These are phyloP conservation scores for Botrytis squamosa DNA, from an alignment of 2,329 filamentous ascomycete genomes.

Conservation along the genomic window DNA sequence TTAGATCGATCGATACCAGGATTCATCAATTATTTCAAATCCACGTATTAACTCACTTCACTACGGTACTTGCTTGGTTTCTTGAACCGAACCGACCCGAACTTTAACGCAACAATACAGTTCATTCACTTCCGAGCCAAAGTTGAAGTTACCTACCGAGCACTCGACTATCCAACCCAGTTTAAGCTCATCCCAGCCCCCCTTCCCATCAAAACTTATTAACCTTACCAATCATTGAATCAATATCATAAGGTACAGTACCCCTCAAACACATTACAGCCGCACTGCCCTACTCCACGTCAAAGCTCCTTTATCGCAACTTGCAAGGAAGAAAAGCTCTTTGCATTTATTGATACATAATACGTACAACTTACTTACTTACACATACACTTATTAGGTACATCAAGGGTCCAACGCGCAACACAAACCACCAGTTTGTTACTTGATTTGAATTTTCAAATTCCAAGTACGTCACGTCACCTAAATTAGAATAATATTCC, in stretches of 20 bases:
- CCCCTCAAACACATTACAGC: slow-evolving; percentile 6
- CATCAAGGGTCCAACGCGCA: slow-evolving; percentile 4
- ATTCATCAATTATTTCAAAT: not conserved
- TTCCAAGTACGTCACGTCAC: slow-evolving; percentile 30
- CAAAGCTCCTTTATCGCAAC: slow-evolving; percentile 12
- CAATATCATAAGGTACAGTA: not conserved
- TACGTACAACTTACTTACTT: slow-evolving; percentile 2
- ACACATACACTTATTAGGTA: slow-evolving; percentile 3
- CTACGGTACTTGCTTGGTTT: not conserved
- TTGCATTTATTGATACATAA: slow-evolving; percentile 6
- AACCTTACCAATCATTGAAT: slow-evolving; percentile 1
- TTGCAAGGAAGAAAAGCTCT: not conserved
- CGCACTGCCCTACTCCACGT: slow-evolving; percentile 8
- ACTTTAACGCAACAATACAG: not conserved
- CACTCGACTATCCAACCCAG: not conserved
- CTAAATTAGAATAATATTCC: slow-evolving; percentile 15
- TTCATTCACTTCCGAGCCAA: not conserved
- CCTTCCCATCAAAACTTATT: not conserved
- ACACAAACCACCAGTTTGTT: slow-evolving; percentile 15
- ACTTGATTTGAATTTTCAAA: slow-evolving; percentile 9
- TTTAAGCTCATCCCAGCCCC: slow-evolving; percentile 1
- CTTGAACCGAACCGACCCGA: not conserved
- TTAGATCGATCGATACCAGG: not conserved
- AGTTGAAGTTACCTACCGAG: not conserved
- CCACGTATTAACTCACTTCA: not conserved